Evolutionary conservation across 176 grass and related monocot species (phyloP).

Genomic region (Microstegium vimineum): DNA sequence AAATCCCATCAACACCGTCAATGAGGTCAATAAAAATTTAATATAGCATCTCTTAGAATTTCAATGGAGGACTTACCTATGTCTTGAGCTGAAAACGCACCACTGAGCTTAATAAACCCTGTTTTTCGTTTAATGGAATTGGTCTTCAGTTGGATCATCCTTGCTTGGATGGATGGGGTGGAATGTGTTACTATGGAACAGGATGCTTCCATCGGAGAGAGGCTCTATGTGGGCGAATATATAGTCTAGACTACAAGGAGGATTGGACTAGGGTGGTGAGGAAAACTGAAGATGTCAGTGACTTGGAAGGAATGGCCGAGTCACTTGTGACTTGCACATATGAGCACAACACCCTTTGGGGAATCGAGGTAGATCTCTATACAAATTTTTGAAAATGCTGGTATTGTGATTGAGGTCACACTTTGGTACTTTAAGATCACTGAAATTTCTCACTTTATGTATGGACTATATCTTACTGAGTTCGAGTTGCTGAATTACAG

Average conservation of each 20-base stretch:
- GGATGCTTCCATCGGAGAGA: slow-evolving; percentile 78
- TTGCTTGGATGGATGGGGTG: slow-evolving; percentile 71
- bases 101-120: not conserved
- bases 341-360: slow-evolving; percentile 65
- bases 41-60: not conserved
- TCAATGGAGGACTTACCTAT: not conserved
- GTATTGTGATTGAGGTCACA: not conserved
- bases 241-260: slow-evolving; percentile 43
- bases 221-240: slow-evolving; percentile 45
- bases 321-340: slow-evolving; percentile 53
- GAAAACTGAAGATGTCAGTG: slow-evolving; percentile 31
- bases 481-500: slow-evolving; percentile 49
- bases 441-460: not conserved
- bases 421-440: not conserved
- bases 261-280: slow-evolving; percentile 18
- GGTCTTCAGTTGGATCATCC: slow-evolving; percentile 56
- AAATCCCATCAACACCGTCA: slow-evolving; percentile 36
- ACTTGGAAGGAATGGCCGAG: slow-evolving; percentile 51
- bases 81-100: not conserved
- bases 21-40: slow-evolving; percentile 30
- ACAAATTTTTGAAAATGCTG: not conserved
- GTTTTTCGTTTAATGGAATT: slow-evolving; percentile 18
- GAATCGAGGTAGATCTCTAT: slow-evolving; percentile 48
- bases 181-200: slow-evolving; percentile 62
- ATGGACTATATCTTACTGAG: not conserved